Percentiles rank a stretch among this genome's conserved stretches.
Evolutionary conservation across 495 filamentous ascomycete species (phyloP).

Genomic region (Neurospora sp.): DNA sequence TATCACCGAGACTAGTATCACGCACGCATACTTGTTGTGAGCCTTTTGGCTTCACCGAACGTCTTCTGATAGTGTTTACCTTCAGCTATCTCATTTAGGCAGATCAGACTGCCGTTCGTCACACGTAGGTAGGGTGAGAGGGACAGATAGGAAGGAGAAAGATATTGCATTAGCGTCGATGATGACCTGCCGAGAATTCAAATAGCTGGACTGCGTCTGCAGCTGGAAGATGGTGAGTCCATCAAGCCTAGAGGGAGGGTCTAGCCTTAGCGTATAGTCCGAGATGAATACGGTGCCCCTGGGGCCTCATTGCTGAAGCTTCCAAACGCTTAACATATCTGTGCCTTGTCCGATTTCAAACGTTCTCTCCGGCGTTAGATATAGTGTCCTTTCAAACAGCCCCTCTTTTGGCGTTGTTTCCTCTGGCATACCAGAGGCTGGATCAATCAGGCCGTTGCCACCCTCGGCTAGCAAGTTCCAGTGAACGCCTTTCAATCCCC

Average conservation of each 20-base stretch:
- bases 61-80: too few species aligned
- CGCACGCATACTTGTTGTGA: too few species aligned
- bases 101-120: too few species aligned
- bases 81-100: too few species aligned
- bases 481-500: constrained; percentile 51
- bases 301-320: background rate
- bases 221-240: background rate
- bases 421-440: constrained; percentile 8
- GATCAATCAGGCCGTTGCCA: constrained; percentile 52
- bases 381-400: constrained; percentile 44
- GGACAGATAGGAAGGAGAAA: too few species aligned
- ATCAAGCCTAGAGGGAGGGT: background rate
- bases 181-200: too few species aligned
- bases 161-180: too few species aligned
- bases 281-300: background rate
- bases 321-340: constrained; percentile 18
- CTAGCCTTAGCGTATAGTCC: background rate
- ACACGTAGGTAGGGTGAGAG: too few species aligned
- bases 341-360: constrained; percentile 40
- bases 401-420: constrained; percentile 20
- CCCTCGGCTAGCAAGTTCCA: constrained; percentile 52
- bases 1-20: too few species aligned
- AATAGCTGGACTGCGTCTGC: background rate
- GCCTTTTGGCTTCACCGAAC: too few species aligned
- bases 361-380: constrained; percentile 55